Evolutionary conservation across 139 green algal species (phyloP).

Genomic region (Chlamydomonas eustigma): DNA sequence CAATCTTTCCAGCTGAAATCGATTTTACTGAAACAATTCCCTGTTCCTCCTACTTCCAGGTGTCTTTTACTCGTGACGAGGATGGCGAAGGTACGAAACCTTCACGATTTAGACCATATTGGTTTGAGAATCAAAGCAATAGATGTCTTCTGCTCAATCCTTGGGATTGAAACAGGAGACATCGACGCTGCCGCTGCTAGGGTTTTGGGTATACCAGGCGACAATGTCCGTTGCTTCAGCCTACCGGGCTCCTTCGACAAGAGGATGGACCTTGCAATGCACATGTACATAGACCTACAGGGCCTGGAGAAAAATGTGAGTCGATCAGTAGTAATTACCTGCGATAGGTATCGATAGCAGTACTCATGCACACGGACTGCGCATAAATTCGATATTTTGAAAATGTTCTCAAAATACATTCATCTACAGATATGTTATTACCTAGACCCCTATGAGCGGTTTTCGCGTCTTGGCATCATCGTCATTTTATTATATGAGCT

Average conservation of each 20-base stretch:
- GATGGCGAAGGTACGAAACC: neutral
- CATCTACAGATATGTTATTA: too few species aligned
- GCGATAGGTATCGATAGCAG: too few species aligned
- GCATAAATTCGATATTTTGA: too few species aligned
- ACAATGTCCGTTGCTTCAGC: conserved; percentile 10
- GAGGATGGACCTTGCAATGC: conserved; percentile 7
- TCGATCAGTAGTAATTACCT: too few species aligned
- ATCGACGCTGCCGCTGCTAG: conserved; percentile 6
- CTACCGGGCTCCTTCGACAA: conserved; percentile 7
- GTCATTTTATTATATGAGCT: too few species aligned
- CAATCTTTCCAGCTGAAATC: neutral
- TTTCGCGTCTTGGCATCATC: too few species aligned
- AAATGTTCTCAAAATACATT: too few species aligned
- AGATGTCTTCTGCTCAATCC: neutral
- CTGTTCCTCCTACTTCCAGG: conserved; percentile 4
- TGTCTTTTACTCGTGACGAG: conserved; percentile 11
- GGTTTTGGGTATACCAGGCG: neutral
- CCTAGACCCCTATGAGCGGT: too few species aligned
- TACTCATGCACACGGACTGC: too few species aligned
- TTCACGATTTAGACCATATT: neutral
- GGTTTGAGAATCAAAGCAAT: neutral
- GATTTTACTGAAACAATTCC: neutral
- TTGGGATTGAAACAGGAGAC: neutral
- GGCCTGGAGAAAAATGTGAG: conserved; percentile 7
- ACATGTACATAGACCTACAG: conserved; percentile 14